Evolutionary conservation across 768 basidiomycete species (phyloP).

Genomic region (Aureoboletus auriporus): DNA sequence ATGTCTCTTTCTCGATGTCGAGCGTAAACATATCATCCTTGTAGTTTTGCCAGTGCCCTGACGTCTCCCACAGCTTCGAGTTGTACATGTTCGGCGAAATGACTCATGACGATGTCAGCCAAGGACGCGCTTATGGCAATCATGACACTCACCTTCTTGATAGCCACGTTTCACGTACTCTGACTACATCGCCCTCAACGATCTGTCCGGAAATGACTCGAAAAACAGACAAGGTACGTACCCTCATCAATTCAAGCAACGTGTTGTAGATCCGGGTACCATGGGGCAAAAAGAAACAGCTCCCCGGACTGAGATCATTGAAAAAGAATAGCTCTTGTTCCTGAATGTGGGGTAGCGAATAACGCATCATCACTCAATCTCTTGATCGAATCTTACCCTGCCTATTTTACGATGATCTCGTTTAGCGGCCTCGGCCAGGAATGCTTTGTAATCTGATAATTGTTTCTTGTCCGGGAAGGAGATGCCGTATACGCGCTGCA

Average conservation of each 20-base stretch:
- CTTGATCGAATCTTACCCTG: slow-evolving; percentile 42
- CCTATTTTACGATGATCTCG: slow-evolving; percentile 97
- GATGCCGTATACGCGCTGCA: slow-evolving; percentile 97
- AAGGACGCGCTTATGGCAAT: background rate
- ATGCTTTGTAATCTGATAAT: slow-evolving; percentile 89
- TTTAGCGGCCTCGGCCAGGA: slow-evolving; percentile 96
- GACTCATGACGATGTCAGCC: slow-evolving; percentile 44
- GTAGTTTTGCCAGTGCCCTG: slow-evolving; percentile 98
- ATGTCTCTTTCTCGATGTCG: slow-evolving; percentile 93
- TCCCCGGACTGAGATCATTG: slow-evolving; percentile 93
- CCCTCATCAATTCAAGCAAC: slow-evolving; percentile 85
- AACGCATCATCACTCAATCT: background rate
- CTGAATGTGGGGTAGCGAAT: slow-evolving; percentile 28
- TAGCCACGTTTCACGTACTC: slow-evolving; percentile 97
- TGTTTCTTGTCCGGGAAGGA: slow-evolving; percentile 99
- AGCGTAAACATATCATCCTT: slow-evolving; percentile 97
- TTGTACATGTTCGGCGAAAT: slow-evolving; percentile 98
- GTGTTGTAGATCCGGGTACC: slow-evolving; percentile 97
- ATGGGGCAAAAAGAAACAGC: slow-evolving; percentile 95
- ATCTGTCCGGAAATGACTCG: slow-evolving; percentile 1
- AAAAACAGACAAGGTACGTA: slow-evolving; percentile 35
- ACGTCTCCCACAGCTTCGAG: slow-evolving; percentile 95
- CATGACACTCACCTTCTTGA: slow-evolving; percentile 65
- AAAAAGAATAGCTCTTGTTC: slow-evolving; percentile 99
- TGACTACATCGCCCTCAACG: slow-evolving; percentile 41